Percentiles rank a stretch among this genome's conserved stretches.
phyloP scores from a whole-genome alignment of 306 rosid species.

The Rosa persica region DNA sequence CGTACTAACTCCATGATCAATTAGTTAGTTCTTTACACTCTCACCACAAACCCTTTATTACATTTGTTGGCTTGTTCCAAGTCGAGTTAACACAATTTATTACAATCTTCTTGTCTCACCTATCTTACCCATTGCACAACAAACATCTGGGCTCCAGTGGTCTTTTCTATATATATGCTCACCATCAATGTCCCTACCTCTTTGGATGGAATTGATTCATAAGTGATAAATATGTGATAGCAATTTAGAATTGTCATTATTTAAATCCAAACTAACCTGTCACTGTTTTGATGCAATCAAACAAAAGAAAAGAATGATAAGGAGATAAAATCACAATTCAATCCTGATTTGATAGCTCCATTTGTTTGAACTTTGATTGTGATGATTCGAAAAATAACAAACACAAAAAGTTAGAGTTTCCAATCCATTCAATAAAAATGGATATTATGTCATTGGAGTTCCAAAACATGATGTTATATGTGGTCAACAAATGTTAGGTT shows the following conservation, averaged over 20 bases:
- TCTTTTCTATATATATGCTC: neutral
- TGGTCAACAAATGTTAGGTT: neutral
- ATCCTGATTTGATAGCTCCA: neutral
- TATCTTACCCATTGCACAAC: neutral
- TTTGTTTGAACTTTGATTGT: neutral
- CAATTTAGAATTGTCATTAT: neutral
- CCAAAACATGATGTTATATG: neutral
- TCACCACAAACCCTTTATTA: constrained; percentile 3
- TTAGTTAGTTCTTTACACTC: neutral
- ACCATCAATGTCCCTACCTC: neutral
- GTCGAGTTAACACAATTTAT: neutral
- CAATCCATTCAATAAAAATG: neutral
- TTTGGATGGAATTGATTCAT: neutral
- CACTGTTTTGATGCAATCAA: neutral
- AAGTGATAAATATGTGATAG: neutral
- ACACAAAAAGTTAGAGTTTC: neutral
- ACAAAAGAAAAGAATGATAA: constrained; percentile 6
- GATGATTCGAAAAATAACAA: neutral
- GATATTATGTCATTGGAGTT: neutral
- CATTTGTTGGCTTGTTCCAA: neutral
- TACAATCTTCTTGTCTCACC: neutral
- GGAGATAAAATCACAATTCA: neutral
- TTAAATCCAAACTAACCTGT: neutral
- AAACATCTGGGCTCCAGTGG: neutral
- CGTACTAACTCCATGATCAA: neutral